Evolutionary conservation across 225 moss, liverwort and hornwort species (phyloP), one percentile per base, ranked within the genome.

Genomic region (Physcomitrellopsis africana): DNA sequence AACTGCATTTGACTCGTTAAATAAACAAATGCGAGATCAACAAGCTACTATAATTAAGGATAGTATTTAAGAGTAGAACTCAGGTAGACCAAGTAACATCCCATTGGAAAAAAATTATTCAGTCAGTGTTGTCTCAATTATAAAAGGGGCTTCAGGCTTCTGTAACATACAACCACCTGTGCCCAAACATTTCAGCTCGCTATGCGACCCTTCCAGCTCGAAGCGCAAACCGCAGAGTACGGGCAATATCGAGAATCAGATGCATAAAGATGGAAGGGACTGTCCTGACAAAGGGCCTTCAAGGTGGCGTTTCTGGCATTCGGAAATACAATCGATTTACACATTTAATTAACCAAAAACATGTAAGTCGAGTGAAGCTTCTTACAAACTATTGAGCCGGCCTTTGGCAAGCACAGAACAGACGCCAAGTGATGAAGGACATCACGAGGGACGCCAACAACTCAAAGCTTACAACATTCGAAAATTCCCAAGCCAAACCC

Each of bases 401-500:
- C 73, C 84, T 68, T 73, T 76, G 80, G 48, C 96, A 94, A 56
- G 94, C 91, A 75, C 76, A 71, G 67, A 91, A 92, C 17, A 97
- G 81, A 63, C 92, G 89, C 92, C 96, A 94, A 22, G 92, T 94
- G 27, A 94, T 76, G 51, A 93, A 74, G 29, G 90, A 91, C 80
- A 90, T 81, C 52, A 68, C 68, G 70, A 97, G 71, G 15, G 97
- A 94, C 24, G 93, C 82, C 43, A 74, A 57, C 1, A 94, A 79
- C 79, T 97, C 94, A 72, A 94, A 96, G 56, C 91, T 86, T 44
- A 96, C 91, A 10, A 94, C 82, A 44, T 81, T 78, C 41, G 90
- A 78, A 63, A 90, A 87, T 53, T 93, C 90, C 97, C 97, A 99
- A 20, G 65, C 87, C 54, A 93, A 83, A 23, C 93, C 90, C 63